Base-by-base conservation (phyloP, 495 filamentous ascomycete genomes). In the Lophiostoma macrostomum region DNA sequence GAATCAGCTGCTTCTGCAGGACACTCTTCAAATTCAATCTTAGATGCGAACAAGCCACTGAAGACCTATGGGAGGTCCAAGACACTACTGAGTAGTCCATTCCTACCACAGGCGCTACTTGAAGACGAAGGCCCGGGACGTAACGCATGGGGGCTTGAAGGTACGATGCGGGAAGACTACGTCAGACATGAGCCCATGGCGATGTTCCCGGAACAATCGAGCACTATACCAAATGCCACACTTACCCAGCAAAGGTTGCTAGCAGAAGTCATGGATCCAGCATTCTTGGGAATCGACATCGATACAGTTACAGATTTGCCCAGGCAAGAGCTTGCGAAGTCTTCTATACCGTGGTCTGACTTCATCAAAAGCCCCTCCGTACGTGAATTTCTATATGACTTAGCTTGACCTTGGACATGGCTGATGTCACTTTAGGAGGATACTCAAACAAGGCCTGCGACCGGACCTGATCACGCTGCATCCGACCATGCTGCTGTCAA, bases 311-410 rank as follows among this genome's bases (percentile, higher is more conserved):
- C n/a, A 14, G 25, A 30, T 31, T 4, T 22, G 24, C n/a, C 24
- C 3, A 50, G 29, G 32, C 41, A 56, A 13, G 39, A 58, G 14
- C 31, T 45, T 35, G 39, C 24, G 10, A 53, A 56, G 12, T 61
- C 62, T 29, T 65, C 62, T 4, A 50, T 61, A 8, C 58, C 58
- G 0, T 65, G 58, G 62, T 65, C 62, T 10, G 53, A 61, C 11
- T 65, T 41, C 23, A 12, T 61, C n/a, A 56, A 44, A 34, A 47
- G 48, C 7, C 31, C 58, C 1, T 53, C 46, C 10, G 58, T 51
- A 44, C 24, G 49, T 51, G 3, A 12, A 8, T 3, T 3, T 18
- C 11, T 19, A 2, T 13, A 4, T 16, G 3, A n/a, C n/a, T n/a
- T n/a, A n/a, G n/a, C n/a, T n/a, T n/a, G n/a, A n/a, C n/a, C n/a